These are phyloP conservation scores for Diddensiella transvaalensis DNA, from an alignment of 805 yeast genomes.

Conservation along the genomic window DNA sequence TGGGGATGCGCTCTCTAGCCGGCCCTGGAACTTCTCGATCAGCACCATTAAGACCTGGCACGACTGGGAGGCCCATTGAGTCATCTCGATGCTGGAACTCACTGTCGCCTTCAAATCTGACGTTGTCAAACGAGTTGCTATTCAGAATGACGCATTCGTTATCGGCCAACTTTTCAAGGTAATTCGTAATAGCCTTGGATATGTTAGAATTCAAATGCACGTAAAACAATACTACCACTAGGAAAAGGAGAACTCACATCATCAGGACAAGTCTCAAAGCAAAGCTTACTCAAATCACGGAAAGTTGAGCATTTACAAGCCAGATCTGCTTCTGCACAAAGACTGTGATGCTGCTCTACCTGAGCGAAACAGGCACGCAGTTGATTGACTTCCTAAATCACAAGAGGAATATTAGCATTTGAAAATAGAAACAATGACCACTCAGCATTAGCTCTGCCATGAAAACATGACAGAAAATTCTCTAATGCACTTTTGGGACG, in stretches of 20 bases:
- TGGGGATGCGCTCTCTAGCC: not conserved
- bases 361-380: conserved; percentile 7
- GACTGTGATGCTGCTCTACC: conserved; percentile 4
- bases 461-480: too few relatives aligned
- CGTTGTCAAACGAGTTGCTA: conserved; percentile 8
- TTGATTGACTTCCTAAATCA: not conserved
- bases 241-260: conserved; percentile 5
- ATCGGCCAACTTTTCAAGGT: conserved; percentile 9
- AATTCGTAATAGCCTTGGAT: not conserved
- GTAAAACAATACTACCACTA: not conserved
- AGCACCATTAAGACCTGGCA: not conserved
- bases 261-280: conserved; percentile 11
- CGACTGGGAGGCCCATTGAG: not conserved
- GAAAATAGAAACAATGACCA: too few relatives aligned
- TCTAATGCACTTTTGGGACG: not conserved
- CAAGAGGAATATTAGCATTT: not conserved
- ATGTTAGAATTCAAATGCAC: not conserved
- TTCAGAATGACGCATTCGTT: conserved; percentile 10
- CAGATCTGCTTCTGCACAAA: conserved; percentile 10
- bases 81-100: conserved; percentile 22
- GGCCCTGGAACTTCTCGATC: not conserved
- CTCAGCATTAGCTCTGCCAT: too few relatives aligned
- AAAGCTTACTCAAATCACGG: conserved; percentile 5
- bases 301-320: conserved; percentile 10
- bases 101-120: conserved; percentile 20